Evolutionary conservation across 1,139 yeast genomes (phyloP).

Genomic region (Magnusiomyces clavatus): DNA sequence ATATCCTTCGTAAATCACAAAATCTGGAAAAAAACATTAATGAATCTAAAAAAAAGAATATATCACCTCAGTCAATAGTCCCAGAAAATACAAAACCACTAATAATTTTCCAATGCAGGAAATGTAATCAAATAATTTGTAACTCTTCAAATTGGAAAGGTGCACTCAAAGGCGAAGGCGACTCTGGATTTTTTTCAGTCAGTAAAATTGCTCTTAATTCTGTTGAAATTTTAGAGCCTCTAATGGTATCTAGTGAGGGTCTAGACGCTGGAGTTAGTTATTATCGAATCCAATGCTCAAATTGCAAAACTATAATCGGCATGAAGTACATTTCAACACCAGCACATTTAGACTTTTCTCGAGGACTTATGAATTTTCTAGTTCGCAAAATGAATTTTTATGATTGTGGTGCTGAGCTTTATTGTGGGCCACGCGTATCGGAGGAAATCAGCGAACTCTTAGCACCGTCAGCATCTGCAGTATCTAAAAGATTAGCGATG

Average conservation of each 20-base stretch:
- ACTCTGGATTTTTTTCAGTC: conserved; percentile 8
- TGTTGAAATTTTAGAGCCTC: background rate
- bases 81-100: background rate
- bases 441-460: conserved; percentile 6
- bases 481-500: conserved; percentile 11
- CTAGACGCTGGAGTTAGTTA: conserved; percentile 10
- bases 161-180: conserved; percentile 9
- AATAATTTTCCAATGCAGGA: conserved; percentile 10
- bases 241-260: background rate
- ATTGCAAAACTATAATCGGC: conserved; percentile 7
- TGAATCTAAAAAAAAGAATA: too few species aligned
- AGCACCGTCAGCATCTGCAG: conserved; percentile 8
- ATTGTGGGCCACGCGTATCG: background rate
- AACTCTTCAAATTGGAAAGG: conserved; percentile 10
- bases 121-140: conserved; percentile 9
- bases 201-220: conserved; percentile 9
- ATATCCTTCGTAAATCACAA: too few species aligned
- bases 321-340: conserved; percentile 11
- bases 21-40: too few species aligned
- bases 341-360: conserved; percentile 11
- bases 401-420: conserved; percentile 1
- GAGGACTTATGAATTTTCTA: conserved; percentile 7
- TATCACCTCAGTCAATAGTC: too few species aligned
- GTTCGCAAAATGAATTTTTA: conserved; percentile 9
- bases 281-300: conserved; percentile 5